A percentile compares a stretch with the other conserved stretches of the same genome.
phyloP scores from a whole-genome alignment of 805 yeast species.

The Wickerhamia fluorescens region DNA sequence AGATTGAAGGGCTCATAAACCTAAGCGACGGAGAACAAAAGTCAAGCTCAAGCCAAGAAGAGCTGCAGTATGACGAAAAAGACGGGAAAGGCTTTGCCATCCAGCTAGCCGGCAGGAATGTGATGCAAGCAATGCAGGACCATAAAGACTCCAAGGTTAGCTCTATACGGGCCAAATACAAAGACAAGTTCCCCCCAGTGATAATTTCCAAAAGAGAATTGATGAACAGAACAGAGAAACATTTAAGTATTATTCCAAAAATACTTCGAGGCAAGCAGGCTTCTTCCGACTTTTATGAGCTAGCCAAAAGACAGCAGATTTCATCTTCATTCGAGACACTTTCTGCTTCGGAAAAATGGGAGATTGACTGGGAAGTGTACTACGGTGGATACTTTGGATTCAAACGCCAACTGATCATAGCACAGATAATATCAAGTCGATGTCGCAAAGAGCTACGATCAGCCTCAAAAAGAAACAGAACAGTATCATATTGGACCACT shows the following conservation, averaged over 20 bases:
- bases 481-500: constrained; percentile 55
- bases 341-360: constrained; percentile 40
- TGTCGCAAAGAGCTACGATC: constrained; percentile 22
- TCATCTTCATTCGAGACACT: constrained; percentile 37
- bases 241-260: constrained; percentile 25
- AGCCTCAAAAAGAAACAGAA: constrained; percentile 27
- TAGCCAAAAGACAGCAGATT: constrained; percentile 38
- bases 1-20: constrained; percentile 1
- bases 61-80: too few relatives aligned
- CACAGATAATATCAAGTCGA: constrained; percentile 32
- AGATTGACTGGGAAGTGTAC: constrained; percentile 39
- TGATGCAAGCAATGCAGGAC: constrained; percentile 10
- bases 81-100: constrained; percentile 7
- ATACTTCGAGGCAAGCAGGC: constrained; percentile 36
- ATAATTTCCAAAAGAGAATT: constrained; percentile 25
- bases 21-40: constrained; percentile 1
- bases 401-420: constrained; percentile 46
- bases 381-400: constrained; percentile 58
- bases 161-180: constrained; percentile 10
- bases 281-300: constrained; percentile 42
- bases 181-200: constrained; percentile 17
- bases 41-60: too few relatives aligned
- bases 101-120: constrained; percentile 7
- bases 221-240: constrained; percentile 17
- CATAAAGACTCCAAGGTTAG: constrained; percentile 8